Conservation (phyloP, 352 stramenopile species). For the Albugo candida region DNA sequence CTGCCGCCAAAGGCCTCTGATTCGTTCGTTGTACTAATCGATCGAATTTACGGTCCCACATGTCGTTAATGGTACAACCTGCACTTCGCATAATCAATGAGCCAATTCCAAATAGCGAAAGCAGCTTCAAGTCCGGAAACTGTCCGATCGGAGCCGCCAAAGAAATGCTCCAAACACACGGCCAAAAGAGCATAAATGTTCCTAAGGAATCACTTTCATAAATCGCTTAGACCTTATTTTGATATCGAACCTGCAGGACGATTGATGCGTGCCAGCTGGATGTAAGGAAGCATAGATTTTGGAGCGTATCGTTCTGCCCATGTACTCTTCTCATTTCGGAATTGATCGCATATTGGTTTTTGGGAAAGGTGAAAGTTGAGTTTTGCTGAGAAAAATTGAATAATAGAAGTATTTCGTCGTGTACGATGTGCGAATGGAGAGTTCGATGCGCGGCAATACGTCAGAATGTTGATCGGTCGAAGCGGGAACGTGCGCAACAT, state of each 20-base stretch:
- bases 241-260: conserved; percentile 29
- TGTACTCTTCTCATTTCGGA: conserved; percentile 67
- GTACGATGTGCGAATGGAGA: too few relatives aligned
- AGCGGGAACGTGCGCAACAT: too few relatives aligned
- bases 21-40: conserved; percentile 89
- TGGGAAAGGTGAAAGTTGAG: background rate
- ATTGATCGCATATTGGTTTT: conserved; percentile 12
- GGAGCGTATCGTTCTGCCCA: conserved; percentile 64
- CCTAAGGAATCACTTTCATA: conserved; percentile 9
- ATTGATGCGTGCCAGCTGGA: conserved; percentile 74
- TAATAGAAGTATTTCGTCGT: too few relatives aligned
- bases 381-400: too few relatives aligned
- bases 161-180: conserved; percentile 94
- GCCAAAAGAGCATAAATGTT: conserved; percentile 94
- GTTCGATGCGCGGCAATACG: too few relatives aligned
- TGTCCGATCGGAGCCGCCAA: conserved; percentile 72
- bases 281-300: conserved; percentile 66
- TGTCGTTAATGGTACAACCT: conserved; percentile 99
- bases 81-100: conserved; percentile 94
- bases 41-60: conserved; percentile 98
- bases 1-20: conserved; percentile 84
- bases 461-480: too few relatives aligned
- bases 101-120: conserved; percentile 74
- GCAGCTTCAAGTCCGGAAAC: conserved; percentile 60
- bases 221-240: background rate